phyloP scores from a whole-genome alignment of 2,329 filamentous ascomycete species.

The Penicillium sclerotigenum region DNA sequence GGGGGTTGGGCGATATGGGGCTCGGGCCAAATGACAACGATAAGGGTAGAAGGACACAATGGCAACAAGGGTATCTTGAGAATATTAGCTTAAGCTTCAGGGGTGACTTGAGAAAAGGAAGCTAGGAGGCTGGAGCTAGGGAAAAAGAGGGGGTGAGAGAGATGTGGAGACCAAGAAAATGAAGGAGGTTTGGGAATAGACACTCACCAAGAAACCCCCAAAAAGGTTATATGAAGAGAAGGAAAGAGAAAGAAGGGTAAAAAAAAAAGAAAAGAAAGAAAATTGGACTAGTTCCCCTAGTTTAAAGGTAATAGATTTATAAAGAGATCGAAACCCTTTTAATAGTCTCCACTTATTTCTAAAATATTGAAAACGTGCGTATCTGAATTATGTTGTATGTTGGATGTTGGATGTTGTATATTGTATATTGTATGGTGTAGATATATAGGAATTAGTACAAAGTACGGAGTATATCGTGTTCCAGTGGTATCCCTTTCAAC shows the following conservation, averaged over 20 bases:
- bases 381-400: too few relatives aligned
- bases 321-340: neutral
- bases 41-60: conserved; percentile 4
- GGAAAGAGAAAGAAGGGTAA: neutral
- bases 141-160: conserved; percentile 15
- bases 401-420: too few relatives aligned
- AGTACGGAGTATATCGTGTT: too few relatives aligned
- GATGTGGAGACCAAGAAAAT: conserved; percentile 16
- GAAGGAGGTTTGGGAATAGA: conserved; percentile 6
- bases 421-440: too few relatives aligned
- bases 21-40: neutral
- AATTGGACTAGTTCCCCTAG: conserved; percentile 3
- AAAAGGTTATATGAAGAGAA: neutral
- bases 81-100: conserved; percentile 17
- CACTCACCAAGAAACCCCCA: conserved; percentile 1
- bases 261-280: neutral
- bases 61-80: conserved; percentile 1
- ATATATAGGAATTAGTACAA: too few relatives aligned
- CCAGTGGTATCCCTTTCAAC: too few relatives aligned
- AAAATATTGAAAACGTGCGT: neutral
- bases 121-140: conserved; percentile 17
- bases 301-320: neutral
- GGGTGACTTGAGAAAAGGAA: conserved; percentile 4
- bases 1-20: neutral
- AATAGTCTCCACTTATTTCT: conserved; percentile 6